Evolutionary conservation across 495 filamentous ascomycete species (phyloP), one percentile per base, ranked within the genome.

Genomic region (Opeltia flavorubescens): DNA sequence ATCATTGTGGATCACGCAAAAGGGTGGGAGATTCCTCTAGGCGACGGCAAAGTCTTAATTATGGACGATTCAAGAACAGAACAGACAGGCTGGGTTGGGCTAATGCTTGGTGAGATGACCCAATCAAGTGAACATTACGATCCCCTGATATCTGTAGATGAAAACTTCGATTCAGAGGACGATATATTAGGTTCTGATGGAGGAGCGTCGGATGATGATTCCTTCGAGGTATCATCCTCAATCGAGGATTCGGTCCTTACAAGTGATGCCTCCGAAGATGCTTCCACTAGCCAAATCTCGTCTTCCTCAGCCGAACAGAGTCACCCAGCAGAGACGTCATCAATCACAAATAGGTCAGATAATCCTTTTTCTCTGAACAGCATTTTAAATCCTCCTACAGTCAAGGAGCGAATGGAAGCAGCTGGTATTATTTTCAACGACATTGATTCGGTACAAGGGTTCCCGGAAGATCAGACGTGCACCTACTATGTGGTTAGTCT

Each of bases 1-100:
- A 41, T 25, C 18, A 50, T 56, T 38, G 43, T 48, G n/a, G 39
- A 17, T 4, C 42, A 36, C 13, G 48, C 52, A 8, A 25, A 17
- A 13, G 36, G 40, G 12, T 55, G 54, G 54, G 43, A 23, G 13
- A 50, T 56, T 38, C 31, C 51, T 3, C 25, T 56, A 1, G n/a
- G 36, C 3, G 47, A 44, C 44, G 47, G 5, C 4, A 23, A 41
- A n/a, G 18, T 50, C 24, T 24, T 56, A 30, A 18, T 54, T 27
- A 25, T 51, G 23, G 28, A 51, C 34, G 28, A 45, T n/a, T 28
- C 38, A 18, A 46, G 28, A 12, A 51, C 41, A 1, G 29, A 18
- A 11, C 36, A 29, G 29, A 48, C 34, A 20, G 52, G 49, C n/a
- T 51, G 52, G 49, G 20, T 44, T 34, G 52, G 52, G 4, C 4